Evolutionary conservation across 768 basidiomycete species (phyloP).

Genomic region (Hericium erinaceus): DNA sequence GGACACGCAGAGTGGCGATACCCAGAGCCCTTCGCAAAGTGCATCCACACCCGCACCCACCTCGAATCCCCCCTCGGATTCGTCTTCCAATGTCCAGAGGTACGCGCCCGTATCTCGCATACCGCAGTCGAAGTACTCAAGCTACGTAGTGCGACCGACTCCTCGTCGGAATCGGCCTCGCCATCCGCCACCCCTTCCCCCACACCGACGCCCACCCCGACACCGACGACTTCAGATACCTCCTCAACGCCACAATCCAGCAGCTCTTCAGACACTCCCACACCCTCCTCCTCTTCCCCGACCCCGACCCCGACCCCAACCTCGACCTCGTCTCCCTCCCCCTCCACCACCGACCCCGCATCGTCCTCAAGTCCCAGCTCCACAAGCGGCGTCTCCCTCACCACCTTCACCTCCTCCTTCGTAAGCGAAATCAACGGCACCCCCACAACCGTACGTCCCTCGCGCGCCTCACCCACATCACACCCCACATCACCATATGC

Average conservation of each 20-base stretch:
- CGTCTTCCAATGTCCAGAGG: too few species aligned
- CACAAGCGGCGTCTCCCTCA: conserved; percentile 2
- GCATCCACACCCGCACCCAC: too few species aligned
- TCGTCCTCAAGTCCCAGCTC: neutral
- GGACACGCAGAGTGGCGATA: too few species aligned
- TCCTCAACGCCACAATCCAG: neutral
- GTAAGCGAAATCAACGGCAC: conserved; percentile 6
- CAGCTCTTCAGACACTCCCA: neutral
- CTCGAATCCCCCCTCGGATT: too few species aligned
- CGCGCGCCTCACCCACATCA: neutral
- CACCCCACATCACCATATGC: neutral
- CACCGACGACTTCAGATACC: neutral
- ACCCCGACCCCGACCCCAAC: neutral
- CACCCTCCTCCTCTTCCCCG: neutral
- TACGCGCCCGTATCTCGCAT: too few species aligned
- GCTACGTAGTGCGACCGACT: too few species aligned
- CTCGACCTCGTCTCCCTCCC: neutral
- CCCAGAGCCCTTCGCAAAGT: too few species aligned
- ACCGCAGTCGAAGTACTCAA: too few species aligned
- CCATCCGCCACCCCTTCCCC: neutral
- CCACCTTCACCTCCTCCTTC: conserved; percentile 6
- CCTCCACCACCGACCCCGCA: neutral
- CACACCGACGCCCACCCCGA: neutral
- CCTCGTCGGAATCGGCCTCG: neutral
- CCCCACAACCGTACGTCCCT: conserved; percentile 5